Conservation (phyloP, 2,329 filamentous ascomycete genomes). For the Trichoderma polysporum region DNA sequence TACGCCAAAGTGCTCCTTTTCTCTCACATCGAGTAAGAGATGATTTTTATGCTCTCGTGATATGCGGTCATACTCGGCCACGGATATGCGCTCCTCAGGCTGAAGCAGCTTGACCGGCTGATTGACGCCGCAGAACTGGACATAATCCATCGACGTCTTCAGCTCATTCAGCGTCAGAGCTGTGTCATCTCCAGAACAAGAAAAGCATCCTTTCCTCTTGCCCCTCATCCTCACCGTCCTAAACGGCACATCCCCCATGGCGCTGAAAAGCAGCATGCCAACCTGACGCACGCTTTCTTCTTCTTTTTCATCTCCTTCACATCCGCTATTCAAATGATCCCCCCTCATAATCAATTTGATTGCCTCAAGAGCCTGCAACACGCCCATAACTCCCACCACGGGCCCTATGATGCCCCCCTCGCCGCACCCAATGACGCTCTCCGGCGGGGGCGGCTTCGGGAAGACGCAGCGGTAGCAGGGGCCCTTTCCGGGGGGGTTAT, state of each 20-base stretch:
- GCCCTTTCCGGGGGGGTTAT: constrained; percentile 71
- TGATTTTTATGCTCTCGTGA: constrained; percentile 37
- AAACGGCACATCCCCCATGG: constrained; percentile 52
- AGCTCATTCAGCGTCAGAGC: constrained; percentile 62
- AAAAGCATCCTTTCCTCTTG: constrained; percentile 68
- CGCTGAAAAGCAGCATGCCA: constrained; percentile 51
- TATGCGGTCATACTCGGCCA: constrained; percentile 54
- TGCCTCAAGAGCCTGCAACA: constrained; percentile 85
- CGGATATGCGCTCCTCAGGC: constrained; percentile 66
- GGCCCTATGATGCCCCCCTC: constrained; percentile 92
- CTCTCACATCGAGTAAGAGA: constrained; percentile 77
- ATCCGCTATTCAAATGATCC: constrained; percentile 24
- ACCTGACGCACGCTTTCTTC: constrained; percentile 28
- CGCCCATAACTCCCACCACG: constrained; percentile 89
- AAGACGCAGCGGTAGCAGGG: constrained; percentile 96
- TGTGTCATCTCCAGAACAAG: constrained; percentile 61
- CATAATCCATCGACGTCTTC: constrained; percentile 70
- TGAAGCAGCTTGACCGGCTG: constrained; percentile 55
- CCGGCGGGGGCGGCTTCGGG: constrained; percentile 79
- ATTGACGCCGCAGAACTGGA: constrained; percentile 75
- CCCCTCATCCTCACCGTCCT: constrained; percentile 72
- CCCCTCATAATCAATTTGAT: constrained; percentile 71
- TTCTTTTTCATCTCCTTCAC: constrained; percentile 22
- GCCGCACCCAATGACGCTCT: constrained; percentile 80
- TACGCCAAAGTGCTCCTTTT: constrained; percentile 80